Base-by-base conservation (phyloP, 768 basidiomycete species). In the Agrocybe praecox region DNA sequence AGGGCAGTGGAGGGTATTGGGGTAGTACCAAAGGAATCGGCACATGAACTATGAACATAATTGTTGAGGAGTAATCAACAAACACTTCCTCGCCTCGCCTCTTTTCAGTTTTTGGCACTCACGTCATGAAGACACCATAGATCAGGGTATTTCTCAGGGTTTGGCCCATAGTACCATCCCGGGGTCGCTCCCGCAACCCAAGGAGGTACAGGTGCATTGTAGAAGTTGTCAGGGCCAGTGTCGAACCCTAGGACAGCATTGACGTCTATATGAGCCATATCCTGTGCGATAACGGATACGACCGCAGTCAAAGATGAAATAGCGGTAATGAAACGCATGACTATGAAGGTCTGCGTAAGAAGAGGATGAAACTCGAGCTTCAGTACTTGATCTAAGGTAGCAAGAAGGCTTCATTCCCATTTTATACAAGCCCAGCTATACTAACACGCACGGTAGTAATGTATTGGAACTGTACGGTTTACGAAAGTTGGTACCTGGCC, bases 1-100 rank as follows among this genome's bases (percentile, higher is more conserved):
- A 0, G 66, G 70, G 46, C 68, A 69, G 17, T 69, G 67, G 47
- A 66, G 62, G 24, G 64, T 32, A 49, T 65, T 61, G 2, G 67
- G 69, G 49, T 65, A 63, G 17, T 65, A 60, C 32, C 62, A 57
- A n/a, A 68, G 58, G 26, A 65, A 54, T 24, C 61, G 53, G 57
- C 65, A 69, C 34, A 68, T 46, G 29, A 68, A 52, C 67, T 42
- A 22, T 15, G 14, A 8, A 32, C 15, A 33, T 14, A 33, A 36
- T 57, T 14, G n/a, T 22, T 61, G 26, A 29, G 26, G 26, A 29
- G 9, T 29, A 29, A 29, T 4, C 5, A 29, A 4, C 9, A 29
- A 4, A 29, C 9, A 29, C 4, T 29, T 9, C 26, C 26, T 9
- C 26, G 15, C 33, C 15, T 15, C 33, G 33, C 8, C 7, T 34